A percentile compares a stretch with the other conserved stretches of the same genome.
These are phyloP conservation scores for Pholiota conissans DNA, from an alignment of 768 basidiomycete genomes.

Conservation along the genomic window DNA sequence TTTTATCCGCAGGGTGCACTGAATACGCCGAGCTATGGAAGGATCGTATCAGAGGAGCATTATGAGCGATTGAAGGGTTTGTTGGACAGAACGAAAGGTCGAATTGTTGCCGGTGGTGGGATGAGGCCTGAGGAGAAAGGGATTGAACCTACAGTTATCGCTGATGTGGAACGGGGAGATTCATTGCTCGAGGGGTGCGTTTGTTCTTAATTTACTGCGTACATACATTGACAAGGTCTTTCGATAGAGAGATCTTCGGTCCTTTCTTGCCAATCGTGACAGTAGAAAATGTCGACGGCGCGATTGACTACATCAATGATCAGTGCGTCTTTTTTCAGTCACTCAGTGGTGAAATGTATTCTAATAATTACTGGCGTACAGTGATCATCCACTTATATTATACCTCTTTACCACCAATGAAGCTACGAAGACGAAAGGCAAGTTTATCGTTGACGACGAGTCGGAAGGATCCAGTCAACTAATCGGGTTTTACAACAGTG, in stretches of 20 bases:
- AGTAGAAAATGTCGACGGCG: conserved; percentile 55
- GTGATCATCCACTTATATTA: conserved; percentile 59
- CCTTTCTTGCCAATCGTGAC: conserved; percentile 66
- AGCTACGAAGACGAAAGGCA: conserved; percentile 37
- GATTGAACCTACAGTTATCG: conserved; percentile 63
- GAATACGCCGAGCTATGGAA: conserved; percentile 39
- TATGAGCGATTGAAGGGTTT: conserved; percentile 52
- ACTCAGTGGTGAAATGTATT: neutral
- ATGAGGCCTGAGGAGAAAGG: conserved; percentile 33
- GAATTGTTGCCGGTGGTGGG: conserved; percentile 48
- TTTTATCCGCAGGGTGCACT: conserved; percentile 60
- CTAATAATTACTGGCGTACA: conserved; percentile 19
- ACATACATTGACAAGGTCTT: neutral
- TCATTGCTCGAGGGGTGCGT: conserved; percentile 60
- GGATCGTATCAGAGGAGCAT: conserved; percentile 56
- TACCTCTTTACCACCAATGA: conserved; percentile 62
- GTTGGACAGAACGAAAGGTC: conserved; percentile 54
- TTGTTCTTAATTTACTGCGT: neutral
- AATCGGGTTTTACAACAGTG: conserved; percentile 34
- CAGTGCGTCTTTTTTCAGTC: conserved; percentile 34
- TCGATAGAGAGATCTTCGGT: conserved; percentile 68
- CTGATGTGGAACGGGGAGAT: conserved; percentile 53
- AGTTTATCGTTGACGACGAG: conserved; percentile 8
- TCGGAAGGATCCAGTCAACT: neutral
- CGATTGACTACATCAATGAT: conserved; percentile 51